Evolutionary conservation across 768 basidiomycete genomes (phyloP).

Genomic region (Phaeotremella skinneri): DNA sequence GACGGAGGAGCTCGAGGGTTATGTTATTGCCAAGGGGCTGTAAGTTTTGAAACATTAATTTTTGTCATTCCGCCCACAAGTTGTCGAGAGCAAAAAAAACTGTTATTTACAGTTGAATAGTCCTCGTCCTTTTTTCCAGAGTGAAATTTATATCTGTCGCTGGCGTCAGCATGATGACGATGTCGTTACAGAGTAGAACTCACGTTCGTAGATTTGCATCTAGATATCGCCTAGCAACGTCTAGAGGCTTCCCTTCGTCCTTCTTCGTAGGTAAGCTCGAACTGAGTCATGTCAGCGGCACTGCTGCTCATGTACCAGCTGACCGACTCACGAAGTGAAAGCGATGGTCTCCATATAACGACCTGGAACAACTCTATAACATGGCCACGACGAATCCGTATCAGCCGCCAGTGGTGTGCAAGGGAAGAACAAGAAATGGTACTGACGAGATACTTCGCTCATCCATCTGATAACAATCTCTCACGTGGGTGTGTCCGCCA

Average conservation of each 20-base stretch:
- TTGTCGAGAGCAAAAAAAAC: neutral
- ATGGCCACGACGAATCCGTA: neutral
- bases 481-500: constrained; percentile 77
- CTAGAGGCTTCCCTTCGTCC: constrained; percentile 16
- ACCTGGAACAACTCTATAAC: constrained; percentile 52
- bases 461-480: constrained; percentile 74
- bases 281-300: too few relatives aligned
- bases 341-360: constrained; percentile 92
- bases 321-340: constrained; percentile 51
- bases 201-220: constrained; percentile 29
- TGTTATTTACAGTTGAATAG: neutral
- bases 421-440: constrained; percentile 35
- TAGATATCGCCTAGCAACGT: constrained; percentile 58
- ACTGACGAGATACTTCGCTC: constrained; percentile 76
- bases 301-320: neutral
- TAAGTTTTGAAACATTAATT: too few relatives aligned
- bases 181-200: neutral
- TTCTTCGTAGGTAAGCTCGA: constrained; percentile 12
- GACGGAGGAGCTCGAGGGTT: constrained; percentile 19
- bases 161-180: neutral
- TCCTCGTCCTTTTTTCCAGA: constrained; percentile 44
- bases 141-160: constrained; percentile 60
- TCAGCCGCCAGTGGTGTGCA: neutral
- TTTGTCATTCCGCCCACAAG: neutral
- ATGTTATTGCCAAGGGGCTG: constrained; percentile 32